A percentile compares a stretch with the other conserved stretches of the same genome.
phyloP scores from a whole-genome alignment of 23 red algal species.

The Gracilaria gracilis region DNA sequence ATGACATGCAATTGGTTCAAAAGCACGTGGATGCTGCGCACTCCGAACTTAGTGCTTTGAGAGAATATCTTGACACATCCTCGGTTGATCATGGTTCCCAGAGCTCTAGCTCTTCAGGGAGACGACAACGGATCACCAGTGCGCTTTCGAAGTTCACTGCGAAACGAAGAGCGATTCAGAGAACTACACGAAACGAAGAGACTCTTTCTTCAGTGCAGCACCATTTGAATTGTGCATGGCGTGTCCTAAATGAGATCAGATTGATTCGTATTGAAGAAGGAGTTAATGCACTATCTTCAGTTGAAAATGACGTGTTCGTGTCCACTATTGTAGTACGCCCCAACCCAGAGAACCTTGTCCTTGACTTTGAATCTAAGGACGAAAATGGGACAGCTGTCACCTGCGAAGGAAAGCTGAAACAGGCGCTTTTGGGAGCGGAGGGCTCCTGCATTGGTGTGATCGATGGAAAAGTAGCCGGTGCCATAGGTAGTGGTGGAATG shows the following conservation, averaged over 20 bases:
- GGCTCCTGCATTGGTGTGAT: constrained; percentile 11
- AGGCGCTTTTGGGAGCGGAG: background rate
- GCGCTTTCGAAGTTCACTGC: background rate
- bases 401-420: constrained; percentile 1
- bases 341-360: constrained; percentile 9
- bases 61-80: background rate
- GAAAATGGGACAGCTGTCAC: constrained; percentile 12
- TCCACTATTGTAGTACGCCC: background rate
- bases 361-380: constrained; percentile 26
- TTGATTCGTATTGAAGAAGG: constrained; percentile 16
- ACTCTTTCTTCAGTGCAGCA: background rate
- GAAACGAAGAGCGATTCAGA: background rate
- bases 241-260: constrained; percentile 16
- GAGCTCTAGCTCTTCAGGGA: background rate
- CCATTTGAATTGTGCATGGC: constrained; percentile 11
- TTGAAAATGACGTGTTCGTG: background rate
- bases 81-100: background rate
- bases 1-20: background rate
- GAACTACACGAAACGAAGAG: constrained; percentile 9
- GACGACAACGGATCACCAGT: background rate
- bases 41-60: background rate
- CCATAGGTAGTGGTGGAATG: constrained; percentile 9
- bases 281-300: background rate
- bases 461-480: constrained; percentile 4
- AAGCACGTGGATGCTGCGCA: background rate